Conservation (phyloP, 805 yeast genomes). For the Schwanniomyces vanrijiae region DNA sequence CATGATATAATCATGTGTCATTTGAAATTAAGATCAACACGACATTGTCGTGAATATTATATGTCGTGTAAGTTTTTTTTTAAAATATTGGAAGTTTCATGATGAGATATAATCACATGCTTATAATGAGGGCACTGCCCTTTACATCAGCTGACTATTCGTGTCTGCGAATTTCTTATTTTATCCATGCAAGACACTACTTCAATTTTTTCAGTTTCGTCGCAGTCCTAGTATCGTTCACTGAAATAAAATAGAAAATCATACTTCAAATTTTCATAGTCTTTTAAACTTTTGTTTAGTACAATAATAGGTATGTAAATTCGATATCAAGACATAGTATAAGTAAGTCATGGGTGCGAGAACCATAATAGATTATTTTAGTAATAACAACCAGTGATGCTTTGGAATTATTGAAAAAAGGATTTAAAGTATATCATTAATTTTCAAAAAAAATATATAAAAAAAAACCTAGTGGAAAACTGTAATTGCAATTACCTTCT, state of each 20-base stretch:
- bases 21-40: background rate
- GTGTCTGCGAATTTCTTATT: background rate
- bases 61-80: no score
- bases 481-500: no score
- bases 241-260: slow-evolving; percentile 5
- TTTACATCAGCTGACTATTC: background rate
- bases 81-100: no score
- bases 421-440: no score
- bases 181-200: slow-evolving; percentile 2
- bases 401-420: background rate
- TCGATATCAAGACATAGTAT: background rate
- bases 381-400: background rate
- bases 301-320: slow-evolving; percentile 16
- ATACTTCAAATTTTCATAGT: slow-evolving; percentile 5
- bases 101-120: background rate
- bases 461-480: no score
- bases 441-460: no score
- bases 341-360: background rate
- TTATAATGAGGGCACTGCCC: background rate
- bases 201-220: slow-evolving; percentile 1
- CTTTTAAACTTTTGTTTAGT: slow-evolving; percentile 8
- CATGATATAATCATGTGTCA: background rate
- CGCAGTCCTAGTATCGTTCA: slow-evolving; percentile 2
- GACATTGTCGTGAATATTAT: background rate
- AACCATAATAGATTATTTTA: background rate